Base-by-base conservation (phyloP, 345 rosid species). In the Brassica incana region DNA sequence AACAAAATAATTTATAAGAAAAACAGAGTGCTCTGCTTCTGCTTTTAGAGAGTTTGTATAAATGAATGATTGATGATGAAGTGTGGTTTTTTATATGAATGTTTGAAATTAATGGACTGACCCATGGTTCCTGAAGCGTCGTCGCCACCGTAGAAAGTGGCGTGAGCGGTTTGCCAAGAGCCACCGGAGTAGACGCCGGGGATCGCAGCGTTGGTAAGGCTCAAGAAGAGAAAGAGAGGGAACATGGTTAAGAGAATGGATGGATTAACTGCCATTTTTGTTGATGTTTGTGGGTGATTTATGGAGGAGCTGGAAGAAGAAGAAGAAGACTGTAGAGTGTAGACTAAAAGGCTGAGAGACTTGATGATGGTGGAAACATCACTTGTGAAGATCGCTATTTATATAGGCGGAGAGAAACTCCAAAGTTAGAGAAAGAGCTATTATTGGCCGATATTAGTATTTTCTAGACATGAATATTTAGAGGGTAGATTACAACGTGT, bases 41-140 rank as follows among this genome's bases (percentile, higher is more conserved):
- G n/a, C 25, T 23, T 23, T 23, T 23, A 23, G 11, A 65, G 63
- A 30, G 43, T 32, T 16, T 7, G 58, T 60, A 43, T 43, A 3
- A 54, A 4, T 45, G 45, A 27, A 61, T 16, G 67, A 3, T n/a
- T n/a, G 35, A 32, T 60, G n/a, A 25, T 60, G n/a, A 36, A 72
- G n/a, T 35, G 0, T 23, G 23, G 29, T 25, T 71, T 6, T 25
- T 11, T 14, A 8, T 38, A 7, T 8, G 0, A 36, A 12, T 36
- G 52, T 27, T 8, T 16, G 20, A 30, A 12, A 56, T 9, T 8
- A 79, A 6, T 52, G 71, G 45, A 58, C 77, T 36, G 78, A 92
- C 97, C 95, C 97, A 90, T 90, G 1, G 98, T 94, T 33, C 98
- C 98, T 2, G 97, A 88, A 69, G 97, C 97, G 63, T 94, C 97